Percentiles rank a stretch among this genome's conserved stretches.
Conservation (phyloP, 1,139 yeast species). For the Saccharomycopsis crataegensis region DNA sequence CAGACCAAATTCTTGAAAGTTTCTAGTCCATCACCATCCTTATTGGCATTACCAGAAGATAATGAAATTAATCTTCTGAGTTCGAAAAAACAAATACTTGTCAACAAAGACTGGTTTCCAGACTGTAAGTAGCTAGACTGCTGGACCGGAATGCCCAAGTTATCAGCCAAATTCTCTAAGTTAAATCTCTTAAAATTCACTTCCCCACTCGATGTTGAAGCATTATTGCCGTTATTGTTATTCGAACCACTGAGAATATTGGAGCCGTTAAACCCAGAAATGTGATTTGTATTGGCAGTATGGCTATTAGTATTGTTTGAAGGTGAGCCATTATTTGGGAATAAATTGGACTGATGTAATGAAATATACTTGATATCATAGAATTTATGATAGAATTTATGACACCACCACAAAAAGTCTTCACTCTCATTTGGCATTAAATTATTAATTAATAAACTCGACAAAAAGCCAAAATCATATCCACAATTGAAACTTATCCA, state of each 20-base stretch:
- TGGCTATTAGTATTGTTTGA: slow-evolving; percentile 2
- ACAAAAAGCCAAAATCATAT: slow-evolving; percentile 85
- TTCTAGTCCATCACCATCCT: slow-evolving; percentile 19
- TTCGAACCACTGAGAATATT: not conserved
- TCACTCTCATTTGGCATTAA: slow-evolving; percentile 75
- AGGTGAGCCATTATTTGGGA: slow-evolving; percentile 15
- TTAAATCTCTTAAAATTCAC: slow-evolving; percentile 25
- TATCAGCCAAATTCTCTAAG: slow-evolving; percentile 43
- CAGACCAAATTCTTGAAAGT: slow-evolving; percentile 28
- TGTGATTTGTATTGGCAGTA: slow-evolving; percentile 1
- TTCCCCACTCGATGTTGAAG: slow-evolving; percentile 17
- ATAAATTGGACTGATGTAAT: slow-evolving; percentile 18
- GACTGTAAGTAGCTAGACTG: slow-evolving; percentile 33
- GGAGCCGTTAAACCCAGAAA: not conserved
- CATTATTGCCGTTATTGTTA: slow-evolving; percentile 1
- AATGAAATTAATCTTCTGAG: slow-evolving; percentile 30
- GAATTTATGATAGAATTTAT: slow-evolving; percentile 70
- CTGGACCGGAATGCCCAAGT: slow-evolving; percentile 32
- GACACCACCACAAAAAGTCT: slow-evolving; percentile 69
- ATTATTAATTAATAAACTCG: slow-evolving; percentile 69
- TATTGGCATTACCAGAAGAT: slow-evolving; percentile 7
- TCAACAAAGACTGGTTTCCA: slow-evolving; percentile 45
- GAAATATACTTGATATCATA: slow-evolving; percentile 82
- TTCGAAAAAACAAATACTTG: slow-evolving; percentile 45
- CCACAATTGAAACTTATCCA: slow-evolving; percentile 96